phyloP scores from a whole-genome alignment of 345 rosid genomes.

The Salix caprea region DNA sequence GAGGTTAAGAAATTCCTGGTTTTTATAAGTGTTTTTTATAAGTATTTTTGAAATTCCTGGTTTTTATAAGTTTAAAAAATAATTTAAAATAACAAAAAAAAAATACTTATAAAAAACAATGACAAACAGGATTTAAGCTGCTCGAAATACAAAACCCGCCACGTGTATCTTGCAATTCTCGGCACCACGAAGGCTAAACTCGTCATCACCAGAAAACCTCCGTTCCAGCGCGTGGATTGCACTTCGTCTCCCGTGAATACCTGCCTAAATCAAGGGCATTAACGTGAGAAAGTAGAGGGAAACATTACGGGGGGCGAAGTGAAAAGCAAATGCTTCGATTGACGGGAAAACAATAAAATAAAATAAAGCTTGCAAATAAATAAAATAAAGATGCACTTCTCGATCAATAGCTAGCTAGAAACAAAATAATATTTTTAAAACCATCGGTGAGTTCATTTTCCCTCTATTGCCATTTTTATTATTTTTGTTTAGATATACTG shows the following conservation, averaged over 20 bases:
- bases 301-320: conserved; percentile 6
- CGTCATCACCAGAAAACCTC: background rate
- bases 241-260: conserved; percentile 6
- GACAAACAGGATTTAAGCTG: no score
- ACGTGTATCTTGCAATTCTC: background rate
- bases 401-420: background rate
- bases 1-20: no score
- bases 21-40: no score
- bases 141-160: background rate
- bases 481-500: no score
- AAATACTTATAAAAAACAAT: no score
- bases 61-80: no score
- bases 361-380: background rate
- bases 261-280: conserved; percentile 8
- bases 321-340: conserved; percentile 3
- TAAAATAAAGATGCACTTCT: background rate
- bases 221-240: background rate
- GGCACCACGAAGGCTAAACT: background rate
- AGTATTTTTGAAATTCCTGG: no score
- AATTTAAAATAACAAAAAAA: no score
- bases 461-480: no score
- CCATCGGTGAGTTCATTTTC: no score
- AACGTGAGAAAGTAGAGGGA: background rate
- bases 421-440: background rate
- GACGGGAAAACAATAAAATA: background rate